Percentiles rank a stretch among this genome's conserved stretches.
phyloP scores from a whole-genome alignment of 176 grass and related monocot genomes.

The Elymus sibiricus region DNA sequence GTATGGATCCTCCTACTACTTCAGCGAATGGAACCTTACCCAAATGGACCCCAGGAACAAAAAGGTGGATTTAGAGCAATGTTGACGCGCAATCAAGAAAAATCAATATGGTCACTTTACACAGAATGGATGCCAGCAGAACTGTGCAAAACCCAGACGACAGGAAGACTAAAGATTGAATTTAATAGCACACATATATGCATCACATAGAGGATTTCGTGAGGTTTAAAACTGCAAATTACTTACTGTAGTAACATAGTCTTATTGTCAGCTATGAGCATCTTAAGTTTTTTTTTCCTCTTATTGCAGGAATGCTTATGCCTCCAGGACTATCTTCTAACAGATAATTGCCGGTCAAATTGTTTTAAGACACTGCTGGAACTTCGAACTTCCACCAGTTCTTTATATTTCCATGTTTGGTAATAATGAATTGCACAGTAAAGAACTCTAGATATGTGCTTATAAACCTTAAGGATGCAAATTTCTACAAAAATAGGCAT shows the following conservation, averaged over 20 bases:
- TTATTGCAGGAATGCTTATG: neutral
- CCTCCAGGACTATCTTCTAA: neutral
- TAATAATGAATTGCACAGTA: neutral
- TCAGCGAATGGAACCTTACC: neutral
- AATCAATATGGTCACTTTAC: neutral
- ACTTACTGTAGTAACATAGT: neutral
- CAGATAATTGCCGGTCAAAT: neutral
- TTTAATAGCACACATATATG: neutral
- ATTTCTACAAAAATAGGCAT: neutral
- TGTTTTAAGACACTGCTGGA: neutral
- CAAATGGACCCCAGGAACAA: neutral
- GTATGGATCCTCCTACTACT: neutral
- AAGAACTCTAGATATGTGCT: neutral
- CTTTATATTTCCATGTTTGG: neutral
- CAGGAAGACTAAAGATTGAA: neutral
- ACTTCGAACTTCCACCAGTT: neutral
- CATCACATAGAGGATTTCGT: neutral
- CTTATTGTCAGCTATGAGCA: neutral
- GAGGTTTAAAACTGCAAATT: neutral
- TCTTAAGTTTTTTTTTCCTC: neutral
- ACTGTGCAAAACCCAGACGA: neutral
- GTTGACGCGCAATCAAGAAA: neutral
- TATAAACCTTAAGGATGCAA: neutral
- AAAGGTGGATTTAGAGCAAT: neutral
- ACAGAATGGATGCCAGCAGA: neutral